Conservation (phyloP, 148 eudicot genomes). For the Beta vulgaris region DNA sequence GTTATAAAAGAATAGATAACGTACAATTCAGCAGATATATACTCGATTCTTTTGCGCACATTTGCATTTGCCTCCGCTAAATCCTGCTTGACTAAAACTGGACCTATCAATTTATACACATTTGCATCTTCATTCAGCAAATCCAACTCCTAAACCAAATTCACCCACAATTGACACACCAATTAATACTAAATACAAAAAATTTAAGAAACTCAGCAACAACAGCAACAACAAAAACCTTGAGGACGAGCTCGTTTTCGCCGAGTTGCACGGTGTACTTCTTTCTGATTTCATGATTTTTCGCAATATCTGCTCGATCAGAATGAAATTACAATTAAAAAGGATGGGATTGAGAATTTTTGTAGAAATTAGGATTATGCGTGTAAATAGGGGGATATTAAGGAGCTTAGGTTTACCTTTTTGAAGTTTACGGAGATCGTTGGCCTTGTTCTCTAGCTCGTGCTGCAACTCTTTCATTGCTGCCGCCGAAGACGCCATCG, state of each 20-base stretch:
- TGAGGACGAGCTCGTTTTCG: conserved; percentile 96
- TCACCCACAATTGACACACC: conserved; percentile 7
- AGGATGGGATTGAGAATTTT: not conserved
- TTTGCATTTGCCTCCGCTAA: conserved; percentile 97
- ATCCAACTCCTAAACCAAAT: conserved; percentile 75
- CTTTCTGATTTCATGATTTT: conserved; percentile 92
- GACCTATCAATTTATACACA: conserved; percentile 97
- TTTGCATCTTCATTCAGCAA: conserved; percentile 89
- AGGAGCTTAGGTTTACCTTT: conserved; percentile 32
- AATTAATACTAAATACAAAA: not conserved
- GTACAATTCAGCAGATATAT: conserved; percentile 95
- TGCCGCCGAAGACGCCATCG: conserved; percentile 41
- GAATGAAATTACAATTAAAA: not conserved
- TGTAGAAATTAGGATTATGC: not conserved
- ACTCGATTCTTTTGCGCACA: conserved; percentile 88
- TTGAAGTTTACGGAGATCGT: conserved; percentile 58
- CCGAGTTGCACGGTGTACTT: conserved; percentile 96
- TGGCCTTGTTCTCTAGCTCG: conserved; percentile 50
- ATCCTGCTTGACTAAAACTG: conserved; percentile 97
- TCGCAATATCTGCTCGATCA: conserved; percentile 58
- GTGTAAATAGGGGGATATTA: not conserved
- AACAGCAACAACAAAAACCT: conserved; percentile 38
- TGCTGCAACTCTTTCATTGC: conserved; percentile 46
- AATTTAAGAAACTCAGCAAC: not conserved
- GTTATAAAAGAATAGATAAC: conserved; percentile 16